These are phyloP conservation scores for Capsella bursapastoris DNA, from an alignment of 345 rosid species.

Conservation along the genomic window DNA sequence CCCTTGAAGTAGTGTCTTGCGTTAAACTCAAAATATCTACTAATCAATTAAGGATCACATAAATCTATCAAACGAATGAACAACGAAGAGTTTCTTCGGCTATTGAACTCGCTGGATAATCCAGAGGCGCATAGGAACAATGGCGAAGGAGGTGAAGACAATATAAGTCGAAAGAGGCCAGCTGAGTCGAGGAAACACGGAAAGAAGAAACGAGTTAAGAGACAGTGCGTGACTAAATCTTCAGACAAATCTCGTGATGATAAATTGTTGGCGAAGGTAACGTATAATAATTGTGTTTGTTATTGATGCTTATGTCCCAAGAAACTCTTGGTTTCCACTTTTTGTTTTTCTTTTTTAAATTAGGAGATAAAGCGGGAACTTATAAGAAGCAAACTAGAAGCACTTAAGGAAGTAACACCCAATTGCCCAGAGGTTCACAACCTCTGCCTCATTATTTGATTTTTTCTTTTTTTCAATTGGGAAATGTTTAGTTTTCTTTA, in stretches of 20 bases:
- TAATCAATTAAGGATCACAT: conserved; percentile 1
- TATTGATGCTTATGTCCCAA: background rate
- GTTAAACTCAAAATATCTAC: background rate
- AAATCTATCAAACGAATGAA: conserved; percentile 12
- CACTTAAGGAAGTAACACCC: conserved; percentile 13
- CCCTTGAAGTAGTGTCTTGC: background rate
- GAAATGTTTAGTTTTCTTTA: background rate
- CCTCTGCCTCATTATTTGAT: background rate
- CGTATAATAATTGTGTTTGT: background rate
- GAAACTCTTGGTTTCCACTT: conserved; percentile 3
- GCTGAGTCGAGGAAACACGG: background rate
- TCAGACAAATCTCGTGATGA: background rate
- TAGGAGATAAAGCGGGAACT: background rate
- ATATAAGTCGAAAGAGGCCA: background rate
- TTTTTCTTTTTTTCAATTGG: background rate
- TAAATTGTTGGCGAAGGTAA: conserved; percentile 3
- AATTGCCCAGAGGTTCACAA: conserved; percentile 28
- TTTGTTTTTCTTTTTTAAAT: background rate
- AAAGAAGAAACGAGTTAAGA: conserved; percentile 1
- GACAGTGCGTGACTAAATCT: background rate
- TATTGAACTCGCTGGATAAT: background rate
- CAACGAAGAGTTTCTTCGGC: background rate
- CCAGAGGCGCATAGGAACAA: conserved; percentile 1
- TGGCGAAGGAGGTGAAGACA: background rate
- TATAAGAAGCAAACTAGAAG: conserved; percentile 4